A percentile compares a stretch with the other conserved stretches of the same genome.
These are phyloP conservation scores for Ustanciosporium gigantosporum DNA, from an alignment of 1,284 basidiomycete genomes.

Conservation along the genomic window DNA sequence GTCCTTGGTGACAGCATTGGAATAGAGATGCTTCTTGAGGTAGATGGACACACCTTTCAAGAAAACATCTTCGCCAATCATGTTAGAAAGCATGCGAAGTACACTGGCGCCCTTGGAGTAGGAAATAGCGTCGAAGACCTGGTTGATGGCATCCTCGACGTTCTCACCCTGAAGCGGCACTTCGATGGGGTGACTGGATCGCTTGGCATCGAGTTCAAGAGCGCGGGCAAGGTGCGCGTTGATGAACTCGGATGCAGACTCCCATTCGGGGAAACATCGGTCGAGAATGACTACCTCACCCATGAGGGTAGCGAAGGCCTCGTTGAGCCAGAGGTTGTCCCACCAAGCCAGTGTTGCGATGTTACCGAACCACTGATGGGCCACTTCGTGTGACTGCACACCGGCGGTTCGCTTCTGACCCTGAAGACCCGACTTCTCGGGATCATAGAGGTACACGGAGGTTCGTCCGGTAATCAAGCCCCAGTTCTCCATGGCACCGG, in stretches of 20 bases:
- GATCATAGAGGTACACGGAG: conserved; percentile 79
- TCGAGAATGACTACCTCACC: conserved; percentile 88
- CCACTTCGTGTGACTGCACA: conserved; percentile 76
- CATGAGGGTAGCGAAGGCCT: conserved; percentile 81
- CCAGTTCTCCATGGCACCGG: conserved; percentile 89
- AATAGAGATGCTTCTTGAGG: conserved; percentile 81
- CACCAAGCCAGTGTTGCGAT: conserved; percentile 94
- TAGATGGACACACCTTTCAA: conserved; percentile 72
- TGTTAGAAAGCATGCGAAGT: conserved; percentile 81
- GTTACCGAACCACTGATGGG: conserved; percentile 73
- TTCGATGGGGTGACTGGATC: conserved; percentile 93
- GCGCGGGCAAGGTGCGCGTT: conserved; percentile 67
- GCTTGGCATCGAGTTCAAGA: conserved; percentile 80
- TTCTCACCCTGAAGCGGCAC: conserved; percentile 67
- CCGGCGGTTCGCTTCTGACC: conserved; percentile 80
- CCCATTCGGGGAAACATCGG: conserved; percentile 66
- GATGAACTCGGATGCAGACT: conserved; percentile 66
- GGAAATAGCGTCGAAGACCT: conserved; percentile 58
- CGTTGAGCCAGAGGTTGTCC: conserved; percentile 67
- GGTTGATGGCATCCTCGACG: conserved; percentile 58
- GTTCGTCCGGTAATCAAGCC: conserved; percentile 88
- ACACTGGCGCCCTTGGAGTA: conserved; percentile 68
- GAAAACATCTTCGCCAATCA: conserved; percentile 78
- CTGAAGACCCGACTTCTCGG: conserved; percentile 72
- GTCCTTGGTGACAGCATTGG: conserved; percentile 82